Conservation (phyloP, 495 filamentous ascomycete genomes). For the Tuber indicum region DNA sequence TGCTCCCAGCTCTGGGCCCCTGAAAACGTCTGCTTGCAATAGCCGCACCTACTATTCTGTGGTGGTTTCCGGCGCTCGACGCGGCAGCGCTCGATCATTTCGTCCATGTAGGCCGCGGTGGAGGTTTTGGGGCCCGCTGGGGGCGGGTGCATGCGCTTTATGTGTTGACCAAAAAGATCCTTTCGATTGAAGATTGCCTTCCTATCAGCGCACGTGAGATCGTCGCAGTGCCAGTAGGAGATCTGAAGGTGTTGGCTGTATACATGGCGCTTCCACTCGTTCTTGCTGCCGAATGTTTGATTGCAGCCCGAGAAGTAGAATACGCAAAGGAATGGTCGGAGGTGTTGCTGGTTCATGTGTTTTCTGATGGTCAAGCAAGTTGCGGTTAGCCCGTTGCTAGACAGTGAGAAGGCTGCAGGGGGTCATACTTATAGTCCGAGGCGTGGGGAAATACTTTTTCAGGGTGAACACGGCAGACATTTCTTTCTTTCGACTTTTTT, state of each 20-base stretch:
- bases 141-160: conserved; percentile 81
- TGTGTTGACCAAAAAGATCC: conserved; percentile 86
- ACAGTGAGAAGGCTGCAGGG: neutral
- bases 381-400: conserved; percentile 33
- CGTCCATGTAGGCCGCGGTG: conserved; percentile 46
- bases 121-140: conserved; percentile 48
- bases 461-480: conserved; percentile 17
- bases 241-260: conserved; percentile 72
- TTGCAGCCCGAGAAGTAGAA: conserved; percentile 76
- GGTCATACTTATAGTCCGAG: conserved; percentile 30
- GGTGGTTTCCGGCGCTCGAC: conserved; percentile 58
- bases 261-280: conserved; percentile 95
- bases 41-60: conserved; percentile 57
- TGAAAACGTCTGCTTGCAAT: conserved; percentile 57
- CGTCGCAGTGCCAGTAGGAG: conserved; percentile 72
- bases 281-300: conserved; percentile 83
- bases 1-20: conserved; percentile 67
- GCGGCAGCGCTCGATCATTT: conserved; percentile 50
- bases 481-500: conserved; percentile 24
- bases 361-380: conserved; percentile 44
- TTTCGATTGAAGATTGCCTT: conserved; percentile 81
- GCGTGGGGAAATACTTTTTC: conserved; percentile 16
- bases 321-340: conserved; percentile 69
- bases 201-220: conserved; percentile 54
- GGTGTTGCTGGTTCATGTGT: conserved; percentile 51